These are phyloP conservation scores for Boletus barrowsii DNA, from an alignment of 768 basidiomycete genomes.

Conservation along the genomic window DNA sequence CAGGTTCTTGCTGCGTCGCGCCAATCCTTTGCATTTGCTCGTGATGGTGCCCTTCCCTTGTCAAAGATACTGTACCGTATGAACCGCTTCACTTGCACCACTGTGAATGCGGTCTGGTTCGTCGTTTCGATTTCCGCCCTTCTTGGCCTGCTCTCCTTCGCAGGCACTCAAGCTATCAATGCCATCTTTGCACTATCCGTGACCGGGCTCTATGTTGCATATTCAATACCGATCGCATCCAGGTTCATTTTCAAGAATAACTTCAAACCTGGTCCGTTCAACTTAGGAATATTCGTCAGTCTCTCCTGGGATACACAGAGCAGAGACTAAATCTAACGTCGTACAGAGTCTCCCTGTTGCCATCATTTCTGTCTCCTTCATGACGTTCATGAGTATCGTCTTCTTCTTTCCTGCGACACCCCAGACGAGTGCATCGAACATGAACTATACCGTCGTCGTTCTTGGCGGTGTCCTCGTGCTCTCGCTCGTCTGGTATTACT, in stretches of 20 bases:
- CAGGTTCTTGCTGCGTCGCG: slow-evolving; percentile 50
- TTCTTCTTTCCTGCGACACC: slow-evolving; percentile 63
- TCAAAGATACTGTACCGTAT: slow-evolving; percentile 54
- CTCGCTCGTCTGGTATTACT: slow-evolving; percentile 62
- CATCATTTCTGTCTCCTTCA: slow-evolving; percentile 54
- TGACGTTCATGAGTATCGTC: slow-evolving; percentile 61
- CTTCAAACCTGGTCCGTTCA: slow-evolving; percentile 48
- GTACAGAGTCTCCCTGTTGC: slow-evolving; percentile 56
- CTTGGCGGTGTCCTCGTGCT: slow-evolving; percentile 56
- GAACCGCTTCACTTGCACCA: slow-evolving; percentile 49
- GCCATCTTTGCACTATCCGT: slow-evolving; percentile 55
- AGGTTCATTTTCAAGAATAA: slow-evolving; percentile 46
- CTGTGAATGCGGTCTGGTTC: slow-evolving; percentile 62
- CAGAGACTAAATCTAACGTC: slow-evolving; percentile 4
- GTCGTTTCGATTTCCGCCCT: slow-evolving; percentile 36
- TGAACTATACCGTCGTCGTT: slow-evolving; percentile 77
- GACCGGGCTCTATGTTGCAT: slow-evolving; percentile 45
- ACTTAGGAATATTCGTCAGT: slow-evolving; percentile 43
- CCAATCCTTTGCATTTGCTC: slow-evolving; percentile 54
- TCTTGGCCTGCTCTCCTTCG: slow-evolving; percentile 54
- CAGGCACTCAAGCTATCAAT: slow-evolving; percentile 52
- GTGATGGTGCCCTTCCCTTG: slow-evolving; percentile 61
- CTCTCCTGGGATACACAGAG: not conserved
- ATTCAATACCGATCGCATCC: slow-evolving; percentile 48
- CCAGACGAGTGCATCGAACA: slow-evolving; percentile 40